phyloP scores from a whole-genome alignment of 768 basidiomycete species.

The Dendrothele bispora region DNA sequence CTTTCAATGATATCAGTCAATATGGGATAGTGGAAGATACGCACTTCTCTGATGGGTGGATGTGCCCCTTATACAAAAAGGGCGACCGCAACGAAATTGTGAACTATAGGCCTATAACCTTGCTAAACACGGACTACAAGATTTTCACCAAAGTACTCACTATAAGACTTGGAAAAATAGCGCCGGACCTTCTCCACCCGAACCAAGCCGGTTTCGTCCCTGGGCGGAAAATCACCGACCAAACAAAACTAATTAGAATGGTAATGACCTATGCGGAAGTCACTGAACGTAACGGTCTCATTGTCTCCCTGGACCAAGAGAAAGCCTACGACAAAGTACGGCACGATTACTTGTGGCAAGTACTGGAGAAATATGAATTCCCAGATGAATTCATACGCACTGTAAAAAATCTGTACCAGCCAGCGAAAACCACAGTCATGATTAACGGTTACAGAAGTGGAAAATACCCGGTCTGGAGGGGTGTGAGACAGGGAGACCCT shows the following conservation, averaged over 20 bases:
- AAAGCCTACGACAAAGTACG: conserved; percentile 16
- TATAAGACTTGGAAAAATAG: conserved; percentile 3
- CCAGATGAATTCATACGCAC: conserved; percentile 14
- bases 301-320: conserved; percentile 3
- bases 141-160: conserved; percentile 24
- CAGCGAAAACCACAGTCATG: conserved; percentile 10
- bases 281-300: conserved; percentile 12
- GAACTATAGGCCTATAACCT: no score
- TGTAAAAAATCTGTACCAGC: conserved; percentile 5
- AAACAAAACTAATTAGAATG: conserved; percentile 13
- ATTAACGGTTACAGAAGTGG: conserved; percentile 17
- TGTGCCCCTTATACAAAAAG: no score
- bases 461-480: no score
- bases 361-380: conserved; percentile 9
- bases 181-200: conserved; percentile 11
- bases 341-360: conserved; percentile 13
- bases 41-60: no score
- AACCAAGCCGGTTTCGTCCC: conserved; percentile 26
- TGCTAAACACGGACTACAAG: no score
- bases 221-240: conserved; percentile 8
- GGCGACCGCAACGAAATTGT: no score
- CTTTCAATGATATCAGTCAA: no score
- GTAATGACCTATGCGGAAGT: conserved; percentile 11
- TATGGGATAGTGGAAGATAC: no score
- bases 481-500: conserved; percentile 28